Evolutionary conservation across 2,329 filamentous ascomycete species (phyloP).

Genomic region (Aureobasidium sp.): DNA sequence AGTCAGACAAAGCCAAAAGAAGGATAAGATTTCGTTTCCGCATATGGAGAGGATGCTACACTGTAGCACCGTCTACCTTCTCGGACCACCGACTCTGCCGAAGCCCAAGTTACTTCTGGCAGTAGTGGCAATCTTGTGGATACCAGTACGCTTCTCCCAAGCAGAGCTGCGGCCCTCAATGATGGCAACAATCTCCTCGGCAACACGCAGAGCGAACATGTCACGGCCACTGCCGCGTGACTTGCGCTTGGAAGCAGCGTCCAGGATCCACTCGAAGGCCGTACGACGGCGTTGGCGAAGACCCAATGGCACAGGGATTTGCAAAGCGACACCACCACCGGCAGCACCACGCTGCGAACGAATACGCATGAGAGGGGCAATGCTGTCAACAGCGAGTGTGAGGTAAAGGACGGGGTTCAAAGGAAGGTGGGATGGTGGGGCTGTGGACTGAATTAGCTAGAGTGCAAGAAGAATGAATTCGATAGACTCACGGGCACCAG

Average conservation of each 20-base stretch:
- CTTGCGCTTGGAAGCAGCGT: conserved; percentile 70
- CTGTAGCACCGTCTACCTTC: conserved; percentile 15
- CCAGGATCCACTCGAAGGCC: conserved; percentile 68
- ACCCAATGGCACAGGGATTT: conserved; percentile 21
- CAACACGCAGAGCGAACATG: conserved; percentile 70
- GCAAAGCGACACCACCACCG: conserved; percentile 64
- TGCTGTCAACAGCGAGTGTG: conserved; percentile 81
- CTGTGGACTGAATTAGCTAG: conserved; percentile 29
- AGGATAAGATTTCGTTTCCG: conserved; percentile 1
- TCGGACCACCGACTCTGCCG: conserved; percentile 23
- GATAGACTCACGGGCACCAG: conserved; percentile 46
- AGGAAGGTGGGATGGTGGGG: conserved; percentile 71
- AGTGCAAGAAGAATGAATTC: background rate
- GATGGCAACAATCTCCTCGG: conserved; percentile 78
- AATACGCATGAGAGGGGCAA: conserved; percentile 81
- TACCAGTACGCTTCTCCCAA: conserved; percentile 71
- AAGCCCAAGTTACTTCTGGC: conserved; percentile 63
- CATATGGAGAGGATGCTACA: background rate
- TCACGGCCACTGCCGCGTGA: conserved; percentile 63
- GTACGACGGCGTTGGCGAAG: conserved; percentile 20
- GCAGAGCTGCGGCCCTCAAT: conserved; percentile 76
- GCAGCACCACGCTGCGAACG: conserved; percentile 67
- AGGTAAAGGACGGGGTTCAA: conserved; percentile 87
- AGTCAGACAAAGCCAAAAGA: background rate
- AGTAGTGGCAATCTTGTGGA: conserved; percentile 76